Conservation (phyloP, 2,329 filamentous ascomycete genomes). For the Pestalotiopsis sp. region DNA sequence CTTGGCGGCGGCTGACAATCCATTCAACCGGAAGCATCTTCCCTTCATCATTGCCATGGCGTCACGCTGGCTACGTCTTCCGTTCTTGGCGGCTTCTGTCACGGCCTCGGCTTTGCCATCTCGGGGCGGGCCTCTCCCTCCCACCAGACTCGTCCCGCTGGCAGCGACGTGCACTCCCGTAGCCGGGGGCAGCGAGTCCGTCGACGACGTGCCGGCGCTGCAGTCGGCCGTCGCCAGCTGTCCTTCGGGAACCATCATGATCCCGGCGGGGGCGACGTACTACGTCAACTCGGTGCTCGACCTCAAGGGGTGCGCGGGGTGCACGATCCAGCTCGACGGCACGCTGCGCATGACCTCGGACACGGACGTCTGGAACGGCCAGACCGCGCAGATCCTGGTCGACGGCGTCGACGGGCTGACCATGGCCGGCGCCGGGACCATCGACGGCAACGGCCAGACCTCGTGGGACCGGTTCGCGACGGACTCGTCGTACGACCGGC, state of each 20-base stretch:
- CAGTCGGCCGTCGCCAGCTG: slow-evolving; percentile 41
- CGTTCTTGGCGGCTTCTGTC: neutral
- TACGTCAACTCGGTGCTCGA: slow-evolving; percentile 44
- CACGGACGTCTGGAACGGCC: slow-evolving; percentile 43
- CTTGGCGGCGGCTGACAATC: neutral
- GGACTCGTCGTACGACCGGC: slow-evolving; percentile 39
- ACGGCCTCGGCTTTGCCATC: neutral
- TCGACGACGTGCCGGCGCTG: slow-evolving; percentile 47
- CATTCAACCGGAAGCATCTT: neutral
- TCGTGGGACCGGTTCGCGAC: slow-evolving; percentile 42
- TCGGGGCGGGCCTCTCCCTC: neutral
- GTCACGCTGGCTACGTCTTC: neutral
- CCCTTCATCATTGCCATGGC: neutral
- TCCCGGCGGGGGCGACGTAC: slow-evolving; percentile 43
- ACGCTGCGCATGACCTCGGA: slow-evolving; percentile 40
- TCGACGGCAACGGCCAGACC: slow-evolving; percentile 50
- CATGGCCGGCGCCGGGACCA: slow-evolving; percentile 42
- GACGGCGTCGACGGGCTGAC: slow-evolving; percentile 38
- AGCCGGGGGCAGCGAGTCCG: slow-evolving; percentile 17
- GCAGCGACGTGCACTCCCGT: slow-evolving; percentile 6
- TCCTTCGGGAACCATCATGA: slow-evolving; percentile 42
- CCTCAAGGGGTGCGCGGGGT: slow-evolving; percentile 43
- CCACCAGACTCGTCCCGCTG: neutral
- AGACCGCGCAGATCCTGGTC: slow-evolving; percentile 41
- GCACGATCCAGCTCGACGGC: slow-evolving; percentile 49